Evolutionary conservation across 805 yeast species (phyloP), one percentile per base, ranked within the genome.

Genomic region (Candida oleophila): DNA sequence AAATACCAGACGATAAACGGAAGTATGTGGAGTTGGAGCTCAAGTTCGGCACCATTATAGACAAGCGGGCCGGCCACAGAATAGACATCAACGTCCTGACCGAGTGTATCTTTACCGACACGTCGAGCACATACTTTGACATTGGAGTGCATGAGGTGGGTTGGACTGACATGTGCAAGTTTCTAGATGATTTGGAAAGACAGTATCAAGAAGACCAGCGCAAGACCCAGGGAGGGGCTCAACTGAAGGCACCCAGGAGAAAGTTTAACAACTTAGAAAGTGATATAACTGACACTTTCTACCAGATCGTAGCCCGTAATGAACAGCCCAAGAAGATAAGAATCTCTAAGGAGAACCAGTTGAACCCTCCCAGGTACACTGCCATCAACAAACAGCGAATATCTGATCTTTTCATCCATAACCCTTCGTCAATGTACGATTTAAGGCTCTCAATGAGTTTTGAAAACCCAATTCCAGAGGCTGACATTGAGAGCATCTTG

Each of bases 381-480:
- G 84, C 84, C 38, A 86, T 90, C 44, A 82, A 82, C 49, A 90
- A 90, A 59, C 78, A 80, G 54, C 74, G 92, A 45, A 68, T 89
- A n/a, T 79, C 89, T 2, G 89, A 86, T 59, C 64, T 91, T 46
- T 76, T 80, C 56, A 72, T 90, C 18, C 83, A 80, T 57, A 77
- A 85, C 45, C 97, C 97, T 3, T 84, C 87, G 52, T 80, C 87
- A 28, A 74, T 82, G 64, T 84, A 83, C 60, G 97, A 90, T 65
- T 72, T 85, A 54, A 77, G 96, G 55, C 69, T 90, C 33, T 83
- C 95, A 4, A 67, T 91, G 52, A 81, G 89, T 34, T 65, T 87
- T 22, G 97, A 90, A 79, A 62, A 83, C 49, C 96, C 96, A 0
- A 78, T 80, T 20, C 76, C 78, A 30, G 82, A 77, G 67, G 65